Conservation (phyloP, 2,329 filamentous ascomycete genomes). For the Bipolaris cookei region DNA sequence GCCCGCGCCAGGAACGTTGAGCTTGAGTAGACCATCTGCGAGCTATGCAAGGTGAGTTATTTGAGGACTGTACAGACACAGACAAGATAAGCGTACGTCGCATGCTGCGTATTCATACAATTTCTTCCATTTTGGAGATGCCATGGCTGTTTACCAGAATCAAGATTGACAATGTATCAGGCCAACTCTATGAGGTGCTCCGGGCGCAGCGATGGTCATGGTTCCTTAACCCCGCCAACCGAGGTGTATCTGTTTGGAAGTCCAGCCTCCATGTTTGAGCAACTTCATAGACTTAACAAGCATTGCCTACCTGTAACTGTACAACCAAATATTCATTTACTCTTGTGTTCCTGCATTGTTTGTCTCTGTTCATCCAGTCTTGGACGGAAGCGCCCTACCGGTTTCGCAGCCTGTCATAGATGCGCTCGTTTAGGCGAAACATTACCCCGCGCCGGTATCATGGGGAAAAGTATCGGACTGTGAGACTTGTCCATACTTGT, state of each 20-base stretch:
- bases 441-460: background rate
- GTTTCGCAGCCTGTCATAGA: background rate
- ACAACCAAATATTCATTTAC: background rate
- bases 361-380: background rate
- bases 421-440: background rate
- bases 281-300: background rate
- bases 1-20: conserved; percentile 70
- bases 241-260: conserved; percentile 6
- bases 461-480: background rate
- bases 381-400: background rate
- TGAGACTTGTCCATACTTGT: background rate
- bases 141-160: conserved; percentile 23
- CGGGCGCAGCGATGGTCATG: background rate
- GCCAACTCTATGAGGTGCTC: background rate
- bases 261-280: background rate
- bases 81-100: conserved; percentile 31
- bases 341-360: background rate
- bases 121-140: conserved; percentile 38
- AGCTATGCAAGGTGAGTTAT: conserved; percentile 29
- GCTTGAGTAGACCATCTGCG: conserved; percentile 74
- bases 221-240: conserved; percentile 16
- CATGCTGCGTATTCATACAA: conserved; percentile 45
- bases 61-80: background rate
- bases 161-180: background rate
- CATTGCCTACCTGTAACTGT: background rate